Percentiles rank a stretch among this genome's conserved stretches.
Conservation (phyloP, 306 rosid species). For the Oemleria cerasiformis region DNA sequence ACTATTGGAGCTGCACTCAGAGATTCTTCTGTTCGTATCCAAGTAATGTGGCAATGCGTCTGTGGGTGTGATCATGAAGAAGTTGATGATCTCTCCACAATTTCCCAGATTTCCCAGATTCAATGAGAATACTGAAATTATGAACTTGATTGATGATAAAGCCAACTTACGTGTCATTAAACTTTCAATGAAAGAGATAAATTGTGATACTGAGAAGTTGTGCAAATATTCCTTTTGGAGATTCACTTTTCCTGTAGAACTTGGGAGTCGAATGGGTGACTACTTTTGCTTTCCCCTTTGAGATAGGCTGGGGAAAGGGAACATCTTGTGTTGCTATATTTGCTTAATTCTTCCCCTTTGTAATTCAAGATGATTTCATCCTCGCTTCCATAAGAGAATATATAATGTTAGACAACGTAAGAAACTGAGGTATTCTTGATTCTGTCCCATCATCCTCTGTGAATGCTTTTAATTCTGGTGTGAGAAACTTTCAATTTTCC, state of each 20-base stretch:
- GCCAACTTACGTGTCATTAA: no score
- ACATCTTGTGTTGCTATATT: not conserved
- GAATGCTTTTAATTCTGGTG: slow-evolving; percentile 3
- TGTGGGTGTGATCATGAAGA: no score
- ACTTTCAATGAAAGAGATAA: no score
- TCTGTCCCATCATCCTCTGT: slow-evolving; percentile 12
- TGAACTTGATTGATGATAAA: no score
- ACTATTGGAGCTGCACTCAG: no score
- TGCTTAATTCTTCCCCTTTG: slow-evolving; percentile 17
- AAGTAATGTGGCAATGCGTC: no score
- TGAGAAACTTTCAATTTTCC: not conserved
- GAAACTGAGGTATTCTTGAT: slow-evolving; percentile 20
- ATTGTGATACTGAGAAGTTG: slow-evolving; percentile 1
- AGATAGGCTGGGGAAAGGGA: not conserved
- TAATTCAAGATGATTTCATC: slow-evolving; percentile 19
- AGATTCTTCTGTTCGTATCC: no score
- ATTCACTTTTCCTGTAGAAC: slow-evolving; percentile 11
- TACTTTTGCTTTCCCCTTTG: slow-evolving; percentile 26
- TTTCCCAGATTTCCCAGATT: no score
- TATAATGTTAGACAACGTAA: slow-evolving; percentile 9
- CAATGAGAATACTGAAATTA: no score
- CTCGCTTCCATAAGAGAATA: slow-evolving; percentile 24
- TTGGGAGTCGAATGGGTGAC: slow-evolving; percentile 1
- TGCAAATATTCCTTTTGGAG: slow-evolving; percentile 24
- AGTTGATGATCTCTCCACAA: no score